Evolutionary conservation across 1,139 yeast genomes (phyloP).

Genomic region (Wickerhamomyces sp.): DNA sequence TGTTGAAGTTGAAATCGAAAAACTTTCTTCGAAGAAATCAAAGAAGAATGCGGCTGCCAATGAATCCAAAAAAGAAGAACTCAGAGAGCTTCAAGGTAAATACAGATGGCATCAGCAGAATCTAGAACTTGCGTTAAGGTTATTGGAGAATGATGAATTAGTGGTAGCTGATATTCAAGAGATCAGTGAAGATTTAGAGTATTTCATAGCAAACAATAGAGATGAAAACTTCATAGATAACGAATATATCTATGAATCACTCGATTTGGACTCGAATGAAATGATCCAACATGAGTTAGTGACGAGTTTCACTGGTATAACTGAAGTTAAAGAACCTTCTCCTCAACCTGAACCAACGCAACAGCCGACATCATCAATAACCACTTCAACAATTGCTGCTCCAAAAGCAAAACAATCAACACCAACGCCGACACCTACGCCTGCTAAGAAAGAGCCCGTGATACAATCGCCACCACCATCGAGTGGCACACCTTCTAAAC

Average conservation of each 20-base stretch:
- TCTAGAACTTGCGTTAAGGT: conserved; percentile 57
- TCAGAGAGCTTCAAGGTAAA: conserved; percentile 36
- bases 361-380: background rate
- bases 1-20: conserved; percentile 58
- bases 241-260: conserved; percentile 68
- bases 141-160: conserved; percentile 61
- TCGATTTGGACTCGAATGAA: conserved; percentile 57
- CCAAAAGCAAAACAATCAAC: too few relatives aligned
- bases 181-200: conserved; percentile 67
- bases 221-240: conserved; percentile 72
- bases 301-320: conserved; percentile 32
- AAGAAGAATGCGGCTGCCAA: conserved; percentile 43
- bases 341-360: conserved; percentile 11
- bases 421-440: background rate
- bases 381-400: conserved; percentile 1
- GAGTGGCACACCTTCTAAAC: conserved; percentile 9
- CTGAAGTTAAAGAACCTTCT: conserved; percentile 18
- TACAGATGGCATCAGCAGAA: conserved; percentile 60
- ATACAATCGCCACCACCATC: background rate
- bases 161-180: conserved; percentile 56
- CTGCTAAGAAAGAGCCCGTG: conserved; percentile 3
- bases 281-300: conserved; percentile 43
- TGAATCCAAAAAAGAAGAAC: conserved; percentile 52
- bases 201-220: conserved; percentile 68
- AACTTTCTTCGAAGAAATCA: conserved; percentile 40